Base-by-base conservation (phyloP, 306 rosid species). In the Pyrus betulifolia region DNA sequence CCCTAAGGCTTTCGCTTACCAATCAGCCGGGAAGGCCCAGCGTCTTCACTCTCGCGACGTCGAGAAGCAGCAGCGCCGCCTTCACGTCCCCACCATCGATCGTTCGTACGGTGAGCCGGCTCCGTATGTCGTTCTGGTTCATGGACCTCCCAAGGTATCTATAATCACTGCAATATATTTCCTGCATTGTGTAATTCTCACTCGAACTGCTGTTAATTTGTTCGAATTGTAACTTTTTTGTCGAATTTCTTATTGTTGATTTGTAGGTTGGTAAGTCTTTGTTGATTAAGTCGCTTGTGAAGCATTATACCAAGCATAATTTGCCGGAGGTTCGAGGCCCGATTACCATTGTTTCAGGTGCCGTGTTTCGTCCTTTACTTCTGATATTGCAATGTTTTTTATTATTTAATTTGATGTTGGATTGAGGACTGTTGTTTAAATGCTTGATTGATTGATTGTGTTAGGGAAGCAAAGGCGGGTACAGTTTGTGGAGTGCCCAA, bases 41-140 rank as follows among this genome's bases (percentile, higher is more conserved):
- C 91, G 93, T 11, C 61, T 92, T 71, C 91, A 92, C 79, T 86
- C 98, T n/a, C 97, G 96, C 46, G 13, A 96, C 38, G 98, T 92
- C 30, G 98, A 95, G 86, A 95, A 95, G 80, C 97, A 92, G 83
- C 98, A 95, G 87, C 97, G 98, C 62, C 79, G 98, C 68, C 96
- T 95, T 65, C 98, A 87, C 31, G 86, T 85, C 13, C 98, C 98
- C 0, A 71, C 86, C 74, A 83, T 89, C 1, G 97, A 92, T 73
- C 93, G 97, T 64, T 52, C 88, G 60, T 92, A 95, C 59, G 97
- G 92, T n/a, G 97, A 95, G 59, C 84, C 92, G 4, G 82, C 97
- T 63, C 98, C 98, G 0, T 95, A 61, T 60, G 97, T 95, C 25
- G 79, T 95, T 70, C 91, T 92, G 25, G 97, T 95, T 45, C 98